Evolutionary conservation across 1,139 yeast genomes (phyloP), one percentile per base, ranked within the genome.

Genomic region (Blastobotrys malaysiensis): DNA sequence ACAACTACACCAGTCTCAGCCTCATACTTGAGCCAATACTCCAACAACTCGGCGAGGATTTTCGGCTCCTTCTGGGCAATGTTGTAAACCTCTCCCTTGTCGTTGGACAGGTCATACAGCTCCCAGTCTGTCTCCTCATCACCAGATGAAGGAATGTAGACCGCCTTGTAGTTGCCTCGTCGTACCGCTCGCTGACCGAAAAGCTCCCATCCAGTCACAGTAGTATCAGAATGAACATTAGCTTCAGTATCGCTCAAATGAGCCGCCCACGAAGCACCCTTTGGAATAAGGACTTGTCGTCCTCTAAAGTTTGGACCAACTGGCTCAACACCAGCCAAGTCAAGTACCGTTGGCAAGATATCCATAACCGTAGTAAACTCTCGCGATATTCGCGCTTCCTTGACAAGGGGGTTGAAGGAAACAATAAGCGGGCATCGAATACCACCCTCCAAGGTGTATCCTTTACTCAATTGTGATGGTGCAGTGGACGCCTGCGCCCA

Each of bases 401-500:
- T 26, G 13, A 43, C 44, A 21, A 46, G 44, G 3, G 39, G 39
- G 16, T 31, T 31, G 39, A 13, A 31, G 39, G 39, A 31, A 26
- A 78, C 61, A 49, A 80, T 76, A 56, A 79, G 67, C 0, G 84
- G 84, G 62, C 81, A 77, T 36, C 79, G 73, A 43, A 80, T 79
- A 9, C 83, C 84, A 43, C 84, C 84, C 64, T 80, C 84, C 6
- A 73, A 64, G 0, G 81, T 72, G 77, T 80, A 79, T 69, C 70
- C 71, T 61, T 80, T 80, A 64, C 73, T 78, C 77, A 78, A 77
- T 53, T 74, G 70, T 45, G 76, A 70, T 3, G 84, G 84, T 1
- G 83, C 81, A 16, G 84, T 80, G 5, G 83, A 82, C n/a, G 84
- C 84, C 59, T 80, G 84, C 0, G 84, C 84, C 84, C 84, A 80